phyloP scores from a whole-genome alignment of 106 monocot genomes.

The Iris macrosiphon region DNA sequence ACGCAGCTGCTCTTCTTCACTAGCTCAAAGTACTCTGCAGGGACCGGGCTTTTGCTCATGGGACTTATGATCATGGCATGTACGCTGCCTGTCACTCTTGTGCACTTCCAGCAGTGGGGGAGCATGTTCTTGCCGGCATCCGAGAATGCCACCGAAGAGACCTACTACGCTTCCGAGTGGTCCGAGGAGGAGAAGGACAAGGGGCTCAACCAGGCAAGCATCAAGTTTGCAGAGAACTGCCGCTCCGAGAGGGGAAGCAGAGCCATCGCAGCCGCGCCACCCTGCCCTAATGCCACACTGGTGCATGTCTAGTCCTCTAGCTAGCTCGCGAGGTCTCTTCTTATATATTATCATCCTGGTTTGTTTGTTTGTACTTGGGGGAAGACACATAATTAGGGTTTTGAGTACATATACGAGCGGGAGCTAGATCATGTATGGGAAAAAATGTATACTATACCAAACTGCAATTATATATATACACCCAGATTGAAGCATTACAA shows the following conservation, averaged over 20 bases:
- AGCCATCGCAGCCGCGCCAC: background rate
- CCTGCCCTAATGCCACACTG: background rate
- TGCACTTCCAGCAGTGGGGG: constrained; percentile 7
- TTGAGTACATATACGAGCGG: too few relatives aligned
- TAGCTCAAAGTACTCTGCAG: background rate
- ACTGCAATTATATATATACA: too few relatives aligned
- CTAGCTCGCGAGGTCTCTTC: background rate
- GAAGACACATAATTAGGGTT: too few relatives aligned
- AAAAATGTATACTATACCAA: too few relatives aligned
- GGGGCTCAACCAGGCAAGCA: background rate
- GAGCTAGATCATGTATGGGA: too few relatives aligned
- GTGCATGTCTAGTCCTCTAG: background rate
- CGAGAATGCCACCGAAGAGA: background rate
- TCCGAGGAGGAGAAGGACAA: constrained; percentile 3
- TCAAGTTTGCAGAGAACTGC: constrained; percentile 5
- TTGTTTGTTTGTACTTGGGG: background rate
- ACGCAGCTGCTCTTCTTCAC: constrained; percentile 1
- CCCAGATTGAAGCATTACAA: too few relatives aligned
- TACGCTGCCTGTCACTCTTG: background rate
- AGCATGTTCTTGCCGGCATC: constrained; percentile 3
- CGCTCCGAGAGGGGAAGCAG: background rate
- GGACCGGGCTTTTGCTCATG: constrained; percentile 2
- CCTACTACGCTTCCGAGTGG: background rate
- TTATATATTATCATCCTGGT: background rate
- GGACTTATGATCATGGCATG: constrained; percentile 1